Conservation (phyloP, 495 filamentous ascomycete species). For the Penicillium cataractarum region DNA sequence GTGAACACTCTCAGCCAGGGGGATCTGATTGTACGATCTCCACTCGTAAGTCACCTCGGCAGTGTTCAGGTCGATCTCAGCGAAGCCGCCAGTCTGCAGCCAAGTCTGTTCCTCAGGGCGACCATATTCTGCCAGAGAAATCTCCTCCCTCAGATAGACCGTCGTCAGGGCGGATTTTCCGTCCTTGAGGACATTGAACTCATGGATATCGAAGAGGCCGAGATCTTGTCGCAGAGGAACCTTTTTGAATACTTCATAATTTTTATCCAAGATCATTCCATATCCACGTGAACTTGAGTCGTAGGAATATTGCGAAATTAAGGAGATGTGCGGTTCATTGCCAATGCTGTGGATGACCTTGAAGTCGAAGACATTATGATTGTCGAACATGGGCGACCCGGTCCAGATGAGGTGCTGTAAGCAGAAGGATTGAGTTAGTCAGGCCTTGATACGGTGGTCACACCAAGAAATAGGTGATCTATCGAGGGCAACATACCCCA, state of each 20-base stretch:
- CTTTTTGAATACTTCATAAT: constrained; percentile 38
- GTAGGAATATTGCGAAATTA: constrained; percentile 39
- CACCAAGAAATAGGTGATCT: too few relatives aligned
- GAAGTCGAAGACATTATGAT: constrained; percentile 44
- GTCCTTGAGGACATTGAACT: constrained; percentile 46
- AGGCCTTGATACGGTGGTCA: not conserved
- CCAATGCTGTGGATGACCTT: constrained; percentile 35
- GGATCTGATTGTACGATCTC: constrained; percentile 43
- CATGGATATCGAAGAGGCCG: constrained; percentile 47
- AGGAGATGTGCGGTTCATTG: constrained; percentile 43
- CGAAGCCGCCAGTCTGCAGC: constrained; percentile 40
- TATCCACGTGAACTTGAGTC: constrained; percentile 35
- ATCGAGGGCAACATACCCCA: constrained; percentile 32
- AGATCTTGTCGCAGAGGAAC: constrained; percentile 38
- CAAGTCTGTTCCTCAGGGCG: constrained; percentile 34
- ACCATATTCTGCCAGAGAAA: constrained; percentile 42
- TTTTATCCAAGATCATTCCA: constrained; percentile 34
- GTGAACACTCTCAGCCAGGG: constrained; percentile 34
- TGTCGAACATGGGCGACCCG: constrained; percentile 35
- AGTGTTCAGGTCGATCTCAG: constrained; percentile 46
- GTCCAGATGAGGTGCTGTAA: constrained; percentile 40
- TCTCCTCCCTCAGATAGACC: constrained; percentile 46
- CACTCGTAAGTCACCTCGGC: constrained; percentile 49
- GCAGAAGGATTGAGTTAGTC: not conserved
- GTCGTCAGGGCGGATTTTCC: constrained; percentile 43